phyloP scores from a whole-genome alignment of 495 filamentous ascomycete species.

The Penicillium angulare region DNA sequence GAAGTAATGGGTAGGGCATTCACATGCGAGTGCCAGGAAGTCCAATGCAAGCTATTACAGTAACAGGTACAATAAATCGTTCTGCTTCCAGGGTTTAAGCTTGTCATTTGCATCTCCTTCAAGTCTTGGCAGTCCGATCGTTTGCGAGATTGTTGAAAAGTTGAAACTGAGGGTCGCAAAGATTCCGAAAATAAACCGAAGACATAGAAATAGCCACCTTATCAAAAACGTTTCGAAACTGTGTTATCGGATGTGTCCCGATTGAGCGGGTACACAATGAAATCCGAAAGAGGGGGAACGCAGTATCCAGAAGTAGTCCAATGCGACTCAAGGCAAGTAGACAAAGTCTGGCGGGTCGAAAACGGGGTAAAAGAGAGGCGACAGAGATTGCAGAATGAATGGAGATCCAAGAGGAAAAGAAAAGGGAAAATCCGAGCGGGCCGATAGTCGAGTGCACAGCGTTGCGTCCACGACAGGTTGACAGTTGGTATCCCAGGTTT shows the following conservation, averaged over 20 bases:
- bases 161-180: conserved; percentile 5
- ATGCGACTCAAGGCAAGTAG: conserved; percentile 10
- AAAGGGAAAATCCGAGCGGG: conserved; percentile 42
- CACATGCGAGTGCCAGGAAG: conserved; percentile 22
- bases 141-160: conserved; percentile 9
- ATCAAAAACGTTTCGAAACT: conserved; percentile 34
- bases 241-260: conserved; percentile 22
- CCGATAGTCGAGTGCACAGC: conserved; percentile 34
- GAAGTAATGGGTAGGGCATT: conserved; percentile 14
- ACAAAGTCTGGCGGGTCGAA: conserved; percentile 31
- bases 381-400: conserved; percentile 38
- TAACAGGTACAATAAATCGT: conserved; percentile 15
- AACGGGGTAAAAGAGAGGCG: conserved; percentile 36
- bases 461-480: conserved; percentile 31
- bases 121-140: conserved; percentile 20
- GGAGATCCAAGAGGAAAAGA: conserved; percentile 35
- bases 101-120: conserved; percentile 40
- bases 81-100: conserved; percentile 22
- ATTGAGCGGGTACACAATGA: conserved; percentile 11
- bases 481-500: conserved; percentile 32
- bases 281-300: conserved; percentile 14
- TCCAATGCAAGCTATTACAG: conserved; percentile 22
- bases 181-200: conserved; percentile 20
- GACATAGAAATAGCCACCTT: conserved; percentile 42
- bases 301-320: conserved; percentile 13